Evolutionary conservation across 768 basidiomycete species (phyloP).

Genomic region (Termitomyces sp.): DNA sequence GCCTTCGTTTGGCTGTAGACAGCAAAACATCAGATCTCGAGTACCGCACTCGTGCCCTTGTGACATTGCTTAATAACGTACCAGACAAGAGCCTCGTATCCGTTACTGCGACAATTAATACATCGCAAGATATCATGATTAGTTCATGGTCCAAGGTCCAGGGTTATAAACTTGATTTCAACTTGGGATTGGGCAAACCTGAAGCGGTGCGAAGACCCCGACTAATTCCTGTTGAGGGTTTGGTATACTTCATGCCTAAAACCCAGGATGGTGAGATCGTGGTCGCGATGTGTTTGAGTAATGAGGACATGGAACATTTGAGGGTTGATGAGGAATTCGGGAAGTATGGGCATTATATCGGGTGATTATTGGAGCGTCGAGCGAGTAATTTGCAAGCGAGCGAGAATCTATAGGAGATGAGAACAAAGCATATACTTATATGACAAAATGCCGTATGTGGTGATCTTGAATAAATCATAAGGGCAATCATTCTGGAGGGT

Average conservation of each 20-base stretch:
- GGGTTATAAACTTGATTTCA: constrained; percentile 24
- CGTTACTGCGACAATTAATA: constrained; percentile 20
- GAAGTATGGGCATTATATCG: constrained; percentile 20
- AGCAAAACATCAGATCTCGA: constrained; percentile 19
- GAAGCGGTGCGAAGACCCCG: constrained; percentile 27
- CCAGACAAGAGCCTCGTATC: constrained; percentile 15
- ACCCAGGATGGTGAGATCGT: constrained; percentile 21
- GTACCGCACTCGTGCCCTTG: constrained; percentile 21
- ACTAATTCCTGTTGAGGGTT: constrained; percentile 24
- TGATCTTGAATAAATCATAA: background rate
- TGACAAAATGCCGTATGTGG: background rate
- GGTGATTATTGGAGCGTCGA: background rate
- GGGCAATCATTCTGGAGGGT: background rate
- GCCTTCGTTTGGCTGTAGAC: constrained; percentile 24
- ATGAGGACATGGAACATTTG: constrained; percentile 27
- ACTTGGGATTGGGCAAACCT: constrained; percentile 23
- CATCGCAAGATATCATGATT: constrained; percentile 24
- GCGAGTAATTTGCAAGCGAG: background rate
- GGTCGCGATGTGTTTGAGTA: constrained; percentile 23
- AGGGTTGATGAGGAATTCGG: constrained; percentile 23
- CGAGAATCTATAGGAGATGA: background rate
- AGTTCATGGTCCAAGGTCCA: constrained; percentile 28
- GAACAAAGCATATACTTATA: background rate
- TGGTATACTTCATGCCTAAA: constrained; percentile 27
- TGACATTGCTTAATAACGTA: constrained; percentile 18